Base-by-base conservation (phyloP, 2,329 filamentous ascomycete genomes). In the Xylaria sp. region DNA sequence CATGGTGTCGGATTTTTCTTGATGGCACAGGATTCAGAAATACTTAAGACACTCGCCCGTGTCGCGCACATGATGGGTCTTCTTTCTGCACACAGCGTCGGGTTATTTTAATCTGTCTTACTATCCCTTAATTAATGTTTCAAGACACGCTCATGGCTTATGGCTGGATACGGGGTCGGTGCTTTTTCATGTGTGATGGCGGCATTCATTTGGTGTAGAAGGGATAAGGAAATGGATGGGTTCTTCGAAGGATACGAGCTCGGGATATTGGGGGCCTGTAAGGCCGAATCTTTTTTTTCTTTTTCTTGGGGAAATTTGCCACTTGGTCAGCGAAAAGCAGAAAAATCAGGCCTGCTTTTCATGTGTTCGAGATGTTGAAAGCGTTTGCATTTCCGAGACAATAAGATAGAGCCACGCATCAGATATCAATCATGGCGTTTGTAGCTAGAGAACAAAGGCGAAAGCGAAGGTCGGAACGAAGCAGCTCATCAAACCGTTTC, bases 401-500 rank as follows among this genome's bases (percentile, higher is more conserved):
- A 33, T 6, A 51, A 53, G 54, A 54, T 64, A 60, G 52, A 54
- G 54, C 59, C 38, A 49, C 48, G 46, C 44, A 56, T 41, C 54
- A n/a, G 35, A 35, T 57, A 31, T 25, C 43, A 58, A 57, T 52
- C 51, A 49, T 58, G 57, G 63, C 59, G 55, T 65, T 67, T 44
- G 68, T 58, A 54, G 63, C 64, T 67, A 68, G 64, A 68, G n/a
- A n/a, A n/a, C n/a, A n/a, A 40, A 54, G 27, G 44, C 43, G 43
- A 58, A 60, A 44, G 47, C 43, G n/a, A n/a, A n/a, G 54, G 55
- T 55, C 61, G 68, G 68, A 65, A 70, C 58, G 67, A 60, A 25
- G 68, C 61, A 48, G 63, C 58, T 63, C 63, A 63, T 62, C 64
- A 58, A 62, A 64, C 52, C 62, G 59, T 58, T 64, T 54, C 35